These are phyloP conservation scores for Anthracocystis setariae DNA, from an alignment of 1,284 basidiomycete species.

Conservation along the genomic window DNA sequence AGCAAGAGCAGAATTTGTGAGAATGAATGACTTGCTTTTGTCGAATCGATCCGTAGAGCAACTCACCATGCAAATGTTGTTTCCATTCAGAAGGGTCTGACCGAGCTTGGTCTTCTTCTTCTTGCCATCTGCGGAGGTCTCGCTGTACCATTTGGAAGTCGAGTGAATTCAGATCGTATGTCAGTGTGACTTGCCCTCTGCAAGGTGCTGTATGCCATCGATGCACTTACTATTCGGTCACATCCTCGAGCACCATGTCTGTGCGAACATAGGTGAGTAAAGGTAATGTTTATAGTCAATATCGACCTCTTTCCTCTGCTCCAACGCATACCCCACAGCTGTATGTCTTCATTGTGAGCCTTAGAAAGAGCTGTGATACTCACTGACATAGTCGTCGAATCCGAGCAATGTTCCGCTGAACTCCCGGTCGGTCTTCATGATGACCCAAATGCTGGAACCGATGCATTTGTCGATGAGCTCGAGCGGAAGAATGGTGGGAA, in stretches of 20 bases:
- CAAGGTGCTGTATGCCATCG: not conserved
- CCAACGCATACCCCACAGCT: no score
- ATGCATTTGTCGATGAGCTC: conserved; percentile 68
- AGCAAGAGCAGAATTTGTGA: not conserved
- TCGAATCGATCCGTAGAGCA: not conserved
- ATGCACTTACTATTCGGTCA: conserved; percentile 85
- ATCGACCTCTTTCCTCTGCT: not conserved
- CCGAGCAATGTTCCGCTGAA: conserved; percentile 89
- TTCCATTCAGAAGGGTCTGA: conserved; percentile 94
- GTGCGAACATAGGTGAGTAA: not conserved
- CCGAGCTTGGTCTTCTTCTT: conserved; percentile 84
- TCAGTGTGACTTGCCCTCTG: not conserved
- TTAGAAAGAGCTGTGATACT: conserved; percentile 70
- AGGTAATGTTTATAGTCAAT: not conserved
- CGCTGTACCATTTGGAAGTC: conserved; percentile 71
- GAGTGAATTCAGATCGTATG: not conserved
- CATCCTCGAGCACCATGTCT: conserved; percentile 99
- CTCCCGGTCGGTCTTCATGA: conserved; percentile 68
- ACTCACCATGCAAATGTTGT: conserved; percentile 95
- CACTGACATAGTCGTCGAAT: conserved; percentile 99
- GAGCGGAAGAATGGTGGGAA: conserved; percentile 61
- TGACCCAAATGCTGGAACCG: conserved; percentile 68
- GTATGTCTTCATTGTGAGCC: no score
- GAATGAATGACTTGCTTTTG: not conserved
- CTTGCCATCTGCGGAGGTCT: conserved; percentile 81